Evolutionary conservation across 2,329 filamentous ascomycete genomes (phyloP).

Genomic region (Torrubiella hemipterigena): DNA sequence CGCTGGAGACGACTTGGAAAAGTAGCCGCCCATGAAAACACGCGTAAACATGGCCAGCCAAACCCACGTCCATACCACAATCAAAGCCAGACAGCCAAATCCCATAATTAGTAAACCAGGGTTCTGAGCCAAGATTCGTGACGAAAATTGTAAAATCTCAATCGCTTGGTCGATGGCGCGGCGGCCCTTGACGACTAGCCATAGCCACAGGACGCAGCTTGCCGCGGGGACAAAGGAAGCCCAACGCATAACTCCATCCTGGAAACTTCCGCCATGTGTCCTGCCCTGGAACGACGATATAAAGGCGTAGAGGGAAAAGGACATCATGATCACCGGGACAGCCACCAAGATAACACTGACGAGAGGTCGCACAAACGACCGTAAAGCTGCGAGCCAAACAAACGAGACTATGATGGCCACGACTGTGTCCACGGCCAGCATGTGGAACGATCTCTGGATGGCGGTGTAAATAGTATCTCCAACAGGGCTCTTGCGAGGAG

Average conservation of each 20-base stretch:
- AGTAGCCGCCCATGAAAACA: slow-evolving; percentile 86
- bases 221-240: slow-evolving; percentile 64
- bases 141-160: slow-evolving; percentile 83
- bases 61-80: slow-evolving; percentile 85
- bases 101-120: slow-evolving; percentile 76
- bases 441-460: slow-evolving; percentile 73
- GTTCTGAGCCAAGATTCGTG: slow-evolving; percentile 75
- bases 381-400: slow-evolving; percentile 77
- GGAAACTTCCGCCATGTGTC: slow-evolving; percentile 63
- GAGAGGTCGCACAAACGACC: slow-evolving; percentile 77
- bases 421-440: slow-evolving; percentile 82
- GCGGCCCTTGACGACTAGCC: slow-evolving; percentile 69
- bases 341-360: slow-evolving; percentile 71
- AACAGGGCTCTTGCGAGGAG: slow-evolving; percentile 56
- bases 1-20: slow-evolving; percentile 48
- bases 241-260: slow-evolving; percentile 85
- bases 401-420: slow-evolving; percentile 82
- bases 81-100: slow-evolving; percentile 59
- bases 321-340: slow-evolving; percentile 75
- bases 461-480: slow-evolving; percentile 94
- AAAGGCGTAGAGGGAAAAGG: slow-evolving; percentile 85
- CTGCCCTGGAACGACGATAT: slow-evolving; percentile 76
- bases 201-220: slow-evolving; percentile 68
- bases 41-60: slow-evolving; percentile 97
- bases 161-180: slow-evolving; percentile 73